Percentiles rank a stretch among this genome's conserved stretches.
phyloP scores from a whole-genome alignment of 1,284 basidiomycete species.

The Rhodotorula sp. region DNA sequence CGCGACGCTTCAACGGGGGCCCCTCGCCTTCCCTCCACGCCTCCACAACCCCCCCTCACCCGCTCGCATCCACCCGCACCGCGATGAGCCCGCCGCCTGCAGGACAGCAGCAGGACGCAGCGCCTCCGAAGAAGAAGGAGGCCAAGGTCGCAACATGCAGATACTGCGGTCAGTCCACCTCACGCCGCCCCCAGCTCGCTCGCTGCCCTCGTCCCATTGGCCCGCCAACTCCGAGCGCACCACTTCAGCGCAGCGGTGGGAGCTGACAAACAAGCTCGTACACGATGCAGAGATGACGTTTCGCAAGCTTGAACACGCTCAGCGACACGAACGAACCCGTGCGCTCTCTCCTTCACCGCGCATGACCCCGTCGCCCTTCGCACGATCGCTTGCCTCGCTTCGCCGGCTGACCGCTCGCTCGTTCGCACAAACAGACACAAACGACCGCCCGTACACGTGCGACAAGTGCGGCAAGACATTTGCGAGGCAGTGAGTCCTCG shows the following conservation, averaged over 20 bases:
- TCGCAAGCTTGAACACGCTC: slow-evolving; percentile 39
- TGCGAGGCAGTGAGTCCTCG: slow-evolving; percentile 34
- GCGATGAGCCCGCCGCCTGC: background rate
- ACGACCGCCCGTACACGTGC: slow-evolving; percentile 35
- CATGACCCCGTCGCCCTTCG: background rate
- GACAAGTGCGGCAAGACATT: slow-evolving; percentile 36
- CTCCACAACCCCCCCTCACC: background rate
- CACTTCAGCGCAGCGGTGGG: background rate
- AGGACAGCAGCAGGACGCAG: background rate
- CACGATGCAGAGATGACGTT: slow-evolving; percentile 18
- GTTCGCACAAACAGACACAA: slow-evolving; percentile 21
- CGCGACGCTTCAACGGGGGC: too few relatives aligned
- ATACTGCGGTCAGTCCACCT: slow-evolving; percentile 9
- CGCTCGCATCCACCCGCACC: background rate
- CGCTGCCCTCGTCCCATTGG: background rate
- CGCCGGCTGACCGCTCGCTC: background rate
- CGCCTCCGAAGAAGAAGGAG: slow-evolving; percentile 4
- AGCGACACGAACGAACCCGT: slow-evolving; percentile 39
- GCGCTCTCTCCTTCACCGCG: background rate
- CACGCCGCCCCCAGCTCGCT: background rate
- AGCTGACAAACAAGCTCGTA: background rate
- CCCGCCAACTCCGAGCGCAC: background rate
- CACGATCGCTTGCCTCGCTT: too few relatives aligned
- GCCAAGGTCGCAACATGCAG: slow-evolving; percentile 2
- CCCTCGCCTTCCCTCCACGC: background rate